Evolutionary conservation across 2,329 filamentous ascomycete species (phyloP).

Genomic region (Fusarium sp.): DNA sequence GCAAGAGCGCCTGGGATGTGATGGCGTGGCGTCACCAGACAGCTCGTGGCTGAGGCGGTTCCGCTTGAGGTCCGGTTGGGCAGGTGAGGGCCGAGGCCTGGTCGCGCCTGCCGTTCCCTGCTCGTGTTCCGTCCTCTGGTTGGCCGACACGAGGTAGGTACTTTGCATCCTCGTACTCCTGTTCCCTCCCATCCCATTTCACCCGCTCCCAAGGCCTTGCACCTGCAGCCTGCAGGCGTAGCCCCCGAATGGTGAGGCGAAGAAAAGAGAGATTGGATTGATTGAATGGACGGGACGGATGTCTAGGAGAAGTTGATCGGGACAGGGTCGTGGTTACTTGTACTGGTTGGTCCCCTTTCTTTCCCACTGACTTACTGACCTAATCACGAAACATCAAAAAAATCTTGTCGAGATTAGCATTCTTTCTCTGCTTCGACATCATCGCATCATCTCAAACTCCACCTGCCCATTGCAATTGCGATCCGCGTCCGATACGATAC

Average conservation of each 20-base stretch:
- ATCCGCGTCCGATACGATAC: slow-evolving; percentile 40
- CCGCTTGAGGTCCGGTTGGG: slow-evolving; percentile 19
- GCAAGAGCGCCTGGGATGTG: slow-evolving; percentile 33
- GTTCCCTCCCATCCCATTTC: slow-evolving; percentile 13
- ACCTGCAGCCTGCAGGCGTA: slow-evolving; percentile 3
- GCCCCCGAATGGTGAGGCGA: slow-evolving; percentile 25
- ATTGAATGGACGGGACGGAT: slow-evolving; percentile 1
- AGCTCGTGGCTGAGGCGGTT: slow-evolving; percentile 32
- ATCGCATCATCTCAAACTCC: slow-evolving; percentile 34
- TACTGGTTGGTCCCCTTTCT: not conserved
- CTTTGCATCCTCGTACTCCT: slow-evolving; percentile 24
- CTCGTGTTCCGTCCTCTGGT: not conserved
- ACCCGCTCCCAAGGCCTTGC: slow-evolving; percentile 1
- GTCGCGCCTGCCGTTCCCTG: slow-evolving; percentile 20
- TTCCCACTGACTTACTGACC: not conserved
- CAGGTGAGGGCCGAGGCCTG: slow-evolving; percentile 13
- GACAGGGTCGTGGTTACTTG: slow-evolving; percentile 3
- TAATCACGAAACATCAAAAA: not conserved
- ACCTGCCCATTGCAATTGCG: slow-evolving; percentile 39
- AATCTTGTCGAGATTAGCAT: not conserved
- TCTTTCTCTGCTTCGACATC: slow-evolving; percentile 19
- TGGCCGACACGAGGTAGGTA: slow-evolving; percentile 19
- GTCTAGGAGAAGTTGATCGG: not conserved
- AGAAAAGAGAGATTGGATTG: slow-evolving; percentile 1
- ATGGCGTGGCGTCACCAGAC: slow-evolving; percentile 34